Evolutionary conservation across 2,329 filamentous ascomycete genomes (phyloP).

Genomic region (Alternaria sp.): DNA sequence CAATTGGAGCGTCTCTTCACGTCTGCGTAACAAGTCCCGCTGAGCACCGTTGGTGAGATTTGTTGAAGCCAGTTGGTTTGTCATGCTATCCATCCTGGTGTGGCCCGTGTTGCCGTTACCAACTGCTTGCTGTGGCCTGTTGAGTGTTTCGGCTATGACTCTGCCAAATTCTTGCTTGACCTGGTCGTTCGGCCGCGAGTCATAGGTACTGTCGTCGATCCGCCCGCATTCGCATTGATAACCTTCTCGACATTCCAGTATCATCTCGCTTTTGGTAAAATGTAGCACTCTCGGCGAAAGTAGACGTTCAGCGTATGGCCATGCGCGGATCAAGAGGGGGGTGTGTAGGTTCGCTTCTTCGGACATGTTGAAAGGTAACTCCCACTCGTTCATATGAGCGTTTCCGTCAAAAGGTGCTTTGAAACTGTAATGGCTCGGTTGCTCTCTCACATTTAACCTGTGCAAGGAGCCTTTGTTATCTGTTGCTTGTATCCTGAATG

Average conservation of each 20-base stretch:
- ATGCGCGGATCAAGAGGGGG: conserved; percentile 46
- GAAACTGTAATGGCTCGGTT: conserved; percentile 50
- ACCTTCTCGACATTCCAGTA: conserved; percentile 49
- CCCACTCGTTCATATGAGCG: conserved; percentile 50
- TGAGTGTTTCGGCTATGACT: conserved; percentile 32
- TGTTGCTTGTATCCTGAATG: conserved; percentile 47
- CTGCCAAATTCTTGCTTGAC: conserved; percentile 48
- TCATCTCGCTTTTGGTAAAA: conserved; percentile 49
- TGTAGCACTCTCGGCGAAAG: conserved; percentile 46
- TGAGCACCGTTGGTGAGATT: conserved; percentile 34
- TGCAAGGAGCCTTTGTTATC: conserved; percentile 45
- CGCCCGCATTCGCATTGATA: conserved; percentile 50
- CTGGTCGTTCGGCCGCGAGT: conserved; percentile 45
- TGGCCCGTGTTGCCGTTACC: conserved; percentile 23
- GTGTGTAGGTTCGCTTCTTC: conserved; percentile 43
- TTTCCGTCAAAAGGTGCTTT: conserved; percentile 47
- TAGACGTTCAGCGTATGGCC: conserved; percentile 46
- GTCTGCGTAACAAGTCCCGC: conserved; percentile 26
- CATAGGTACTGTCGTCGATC: conserved; percentile 42
- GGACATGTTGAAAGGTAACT: conserved; percentile 45
- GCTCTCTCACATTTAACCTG: conserved; percentile 47
- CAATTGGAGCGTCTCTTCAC: conserved; percentile 45
- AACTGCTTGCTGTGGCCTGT: conserved; percentile 16
- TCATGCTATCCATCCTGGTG: conserved; percentile 39
- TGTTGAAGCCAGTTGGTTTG: conserved; percentile 41